Conservation (phyloP, 2,329 filamentous ascomycete genomes). For the Lasiodiplodia citricola region DNA sequence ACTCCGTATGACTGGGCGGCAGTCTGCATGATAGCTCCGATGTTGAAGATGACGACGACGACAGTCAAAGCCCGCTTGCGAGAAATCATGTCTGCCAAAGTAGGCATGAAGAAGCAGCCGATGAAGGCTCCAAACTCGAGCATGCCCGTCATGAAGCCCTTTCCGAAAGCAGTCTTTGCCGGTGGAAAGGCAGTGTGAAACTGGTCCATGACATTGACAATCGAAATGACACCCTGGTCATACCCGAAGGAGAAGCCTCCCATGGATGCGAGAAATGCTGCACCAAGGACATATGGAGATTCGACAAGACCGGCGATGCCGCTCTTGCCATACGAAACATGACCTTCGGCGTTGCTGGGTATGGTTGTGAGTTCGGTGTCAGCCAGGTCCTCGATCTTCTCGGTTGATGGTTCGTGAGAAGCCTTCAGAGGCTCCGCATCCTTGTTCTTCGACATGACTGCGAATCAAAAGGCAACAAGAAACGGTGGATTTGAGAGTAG, state of each 20-base stretch:
- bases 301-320: slow-evolving; percentile 42
- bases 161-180: slow-evolving; percentile 41
- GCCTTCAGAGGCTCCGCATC: background rate
- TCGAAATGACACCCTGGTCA: slow-evolving; percentile 37
- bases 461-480: background rate
- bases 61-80: slow-evolving; percentile 51
- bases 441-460: background rate
- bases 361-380: background rate
- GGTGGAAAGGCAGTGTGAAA: slow-evolving; percentile 48
- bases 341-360: background rate
- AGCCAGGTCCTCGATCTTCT: background rate
- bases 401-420: background rate
- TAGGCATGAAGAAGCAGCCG: slow-evolving; percentile 41
- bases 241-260: slow-evolving; percentile 48
- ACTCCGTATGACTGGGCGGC: slow-evolving; percentile 36
- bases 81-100: slow-evolving; percentile 49
- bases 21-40: slow-evolving; percentile 51
- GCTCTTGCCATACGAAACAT: slow-evolving; percentile 36
- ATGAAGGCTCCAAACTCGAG: slow-evolving; percentile 50
- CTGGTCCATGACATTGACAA: slow-evolving; percentile 54
- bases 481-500: background rate
- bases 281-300: slow-evolving; percentile 50
- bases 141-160: slow-evolving; percentile 51
- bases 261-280: slow-evolving; percentile 50
- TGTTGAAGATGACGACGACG: slow-evolving; percentile 51